Evolutionary conservation across 768 basidiomycete genomes (phyloP).

Genomic region (Amanita polypyramis): DNA sequence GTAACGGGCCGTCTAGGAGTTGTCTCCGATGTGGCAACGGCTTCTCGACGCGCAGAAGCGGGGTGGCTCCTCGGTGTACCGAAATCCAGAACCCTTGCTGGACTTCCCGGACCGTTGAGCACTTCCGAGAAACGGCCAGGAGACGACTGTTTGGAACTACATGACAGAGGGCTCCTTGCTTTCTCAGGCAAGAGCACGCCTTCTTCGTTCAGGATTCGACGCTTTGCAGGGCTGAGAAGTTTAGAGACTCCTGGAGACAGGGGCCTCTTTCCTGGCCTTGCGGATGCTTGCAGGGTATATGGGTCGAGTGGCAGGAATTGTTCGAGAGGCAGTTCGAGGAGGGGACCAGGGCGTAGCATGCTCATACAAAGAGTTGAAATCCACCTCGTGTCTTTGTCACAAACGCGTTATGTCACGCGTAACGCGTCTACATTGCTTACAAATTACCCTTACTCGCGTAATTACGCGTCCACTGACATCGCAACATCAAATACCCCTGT

Average conservation of each 20-base stretch:
- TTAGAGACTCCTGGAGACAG: constrained; percentile 42
- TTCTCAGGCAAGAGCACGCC: constrained; percentile 32
- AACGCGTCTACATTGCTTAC: constrained; percentile 18
- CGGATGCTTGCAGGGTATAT: constrained; percentile 17
- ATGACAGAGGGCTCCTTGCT: constrained; percentile 24
- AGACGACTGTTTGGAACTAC: constrained; percentile 15
- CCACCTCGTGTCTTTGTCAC: constrained; percentile 17
- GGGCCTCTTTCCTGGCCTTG: constrained; percentile 45
- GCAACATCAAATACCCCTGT: constrained; percentile 91
- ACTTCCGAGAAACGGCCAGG: constrained; percentile 16
- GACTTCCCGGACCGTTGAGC: constrained; percentile 25
- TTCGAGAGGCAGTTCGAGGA: constrained; percentile 52
- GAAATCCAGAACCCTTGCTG: constrained; percentile 45
- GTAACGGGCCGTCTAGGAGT: constrained; percentile 15
- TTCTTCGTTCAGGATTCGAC: constrained; percentile 51
- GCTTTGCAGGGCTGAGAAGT: constrained; percentile 54
- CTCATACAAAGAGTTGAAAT: neutral
- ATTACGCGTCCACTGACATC: constrained; percentile 30
- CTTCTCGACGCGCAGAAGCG: constrained; percentile 9
- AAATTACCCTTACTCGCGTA: constrained; percentile 11
- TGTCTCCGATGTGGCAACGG: constrained; percentile 8
- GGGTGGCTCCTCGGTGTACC: constrained; percentile 24
- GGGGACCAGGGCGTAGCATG: constrained; percentile 40
- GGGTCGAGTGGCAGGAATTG: constrained; percentile 32
- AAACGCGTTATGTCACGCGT: constrained; percentile 26